A percentile compares a stretch with the other conserved stretches of the same genome.
phyloP scores from a whole-genome alignment of 2,329 filamentous ascomycete species.

The Scedosporium boydii region DNA sequence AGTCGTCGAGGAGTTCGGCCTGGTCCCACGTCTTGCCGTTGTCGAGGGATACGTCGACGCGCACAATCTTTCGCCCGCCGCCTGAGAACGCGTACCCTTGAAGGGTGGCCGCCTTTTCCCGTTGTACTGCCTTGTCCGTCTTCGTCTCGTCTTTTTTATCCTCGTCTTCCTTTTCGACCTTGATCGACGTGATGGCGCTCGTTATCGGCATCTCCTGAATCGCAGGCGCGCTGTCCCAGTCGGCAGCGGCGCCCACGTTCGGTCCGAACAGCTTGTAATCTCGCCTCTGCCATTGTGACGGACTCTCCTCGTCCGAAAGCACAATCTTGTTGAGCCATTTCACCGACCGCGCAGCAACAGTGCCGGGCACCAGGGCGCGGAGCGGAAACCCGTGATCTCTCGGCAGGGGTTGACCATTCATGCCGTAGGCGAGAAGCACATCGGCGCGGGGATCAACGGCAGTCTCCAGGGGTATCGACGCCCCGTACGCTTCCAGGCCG shows the following conservation, averaged over 20 bases:
- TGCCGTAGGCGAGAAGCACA: constrained; percentile 56
- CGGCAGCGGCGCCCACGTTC: constrained; percentile 42
- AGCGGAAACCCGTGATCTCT: constrained; percentile 59
- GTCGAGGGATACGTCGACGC: constrained; percentile 59
- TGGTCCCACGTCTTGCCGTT: constrained; percentile 56
- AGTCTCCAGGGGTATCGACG: constrained; percentile 50
- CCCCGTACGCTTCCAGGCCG: constrained; percentile 50
- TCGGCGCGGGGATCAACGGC: constrained; percentile 52
- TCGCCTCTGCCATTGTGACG: constrained; percentile 54
- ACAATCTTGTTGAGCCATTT: constrained; percentile 60
- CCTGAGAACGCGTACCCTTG: constrained; percentile 61
- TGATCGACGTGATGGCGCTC: constrained; percentile 49
- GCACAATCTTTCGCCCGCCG: constrained; percentile 53
- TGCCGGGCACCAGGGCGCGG: constrained; percentile 52
- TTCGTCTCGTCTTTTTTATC: constrained; percentile 17
- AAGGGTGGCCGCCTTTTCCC: constrained; percentile 24
- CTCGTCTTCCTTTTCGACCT: constrained; percentile 11
- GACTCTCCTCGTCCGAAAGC: constrained; percentile 56
- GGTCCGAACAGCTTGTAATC: constrained; percentile 64
- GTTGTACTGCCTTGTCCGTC: not conserved
- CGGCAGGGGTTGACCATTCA: constrained; percentile 56
- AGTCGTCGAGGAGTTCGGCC: constrained; percentile 47
- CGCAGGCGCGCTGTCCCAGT: constrained; percentile 53
- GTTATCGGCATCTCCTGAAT: constrained; percentile 63
- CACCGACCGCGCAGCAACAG: constrained; percentile 57